Percentiles rank a stretch among this genome's conserved stretches.
Evolutionary conservation across 805 yeast genomes (phyloP).

Genomic region (Lachancea dasiensis): DNA sequence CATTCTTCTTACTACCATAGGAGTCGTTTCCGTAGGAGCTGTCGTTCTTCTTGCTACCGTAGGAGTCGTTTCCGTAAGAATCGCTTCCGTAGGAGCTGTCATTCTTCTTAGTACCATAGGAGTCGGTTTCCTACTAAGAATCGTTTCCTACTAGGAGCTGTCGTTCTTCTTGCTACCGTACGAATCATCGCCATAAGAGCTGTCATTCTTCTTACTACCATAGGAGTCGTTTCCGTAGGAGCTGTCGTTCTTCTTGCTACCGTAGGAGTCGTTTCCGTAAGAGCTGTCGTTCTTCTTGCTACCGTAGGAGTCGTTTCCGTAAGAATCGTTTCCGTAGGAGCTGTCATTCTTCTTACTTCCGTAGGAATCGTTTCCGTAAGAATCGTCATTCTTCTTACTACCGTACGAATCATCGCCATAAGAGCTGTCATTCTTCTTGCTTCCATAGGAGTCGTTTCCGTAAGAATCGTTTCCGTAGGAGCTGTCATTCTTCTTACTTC

Average conservation of each 20-base stretch:
- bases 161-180: slow-evolving; percentile 22
- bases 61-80: slow-evolving; percentile 28
- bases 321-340: slow-evolving; percentile 11
- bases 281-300: slow-evolving; percentile 27
- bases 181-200: slow-evolving; percentile 15
- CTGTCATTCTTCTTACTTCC: slow-evolving; percentile 24
- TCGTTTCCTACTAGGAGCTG: neutral
- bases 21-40: slow-evolving; percentile 19
- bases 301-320: too few species aligned
- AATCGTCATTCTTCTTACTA: too few species aligned
- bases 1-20: slow-evolving; percentile 17
- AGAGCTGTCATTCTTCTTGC: slow-evolving; percentile 14
- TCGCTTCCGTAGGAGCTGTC: slow-evolving; percentile 11
- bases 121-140: slow-evolving; percentile 11
- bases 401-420: slow-evolving; percentile 14
- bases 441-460: slow-evolving; percentile 19
- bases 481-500: slow-evolving; percentile 16
- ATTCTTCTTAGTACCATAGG: slow-evolving; percentile 6
- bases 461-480: slow-evolving; percentile 12
- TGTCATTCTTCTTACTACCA: slow-evolving; percentile 7
- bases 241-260: slow-evolving; percentile 13
- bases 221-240: slow-evolving; percentile 22
- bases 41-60: slow-evolving; percentile 9
- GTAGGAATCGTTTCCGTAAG: slow-evolving; percentile 23
- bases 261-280: slow-evolving; percentile 28